phyloP scores from a whole-genome alignment of 106 monocot species.

The Dendrobium catenatum region DNA sequence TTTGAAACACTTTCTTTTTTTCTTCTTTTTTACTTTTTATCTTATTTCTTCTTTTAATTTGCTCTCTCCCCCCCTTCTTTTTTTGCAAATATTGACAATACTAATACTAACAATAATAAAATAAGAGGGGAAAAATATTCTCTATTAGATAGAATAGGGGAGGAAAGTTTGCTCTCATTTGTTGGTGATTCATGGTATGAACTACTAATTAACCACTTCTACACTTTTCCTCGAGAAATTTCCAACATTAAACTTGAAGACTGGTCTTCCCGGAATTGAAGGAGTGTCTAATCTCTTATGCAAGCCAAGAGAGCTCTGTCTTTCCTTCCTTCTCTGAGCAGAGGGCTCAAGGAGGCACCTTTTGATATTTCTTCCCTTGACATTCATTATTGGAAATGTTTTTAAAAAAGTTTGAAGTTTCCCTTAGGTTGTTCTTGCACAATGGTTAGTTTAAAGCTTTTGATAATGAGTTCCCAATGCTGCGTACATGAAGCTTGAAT shows the following conservation, averaged over 20 bases:
- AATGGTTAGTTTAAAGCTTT: too few relatives aligned
- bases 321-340: too few relatives aligned
- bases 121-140: too few relatives aligned
- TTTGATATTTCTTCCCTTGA: conserved; percentile 23
- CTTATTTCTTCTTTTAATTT: too few relatives aligned
- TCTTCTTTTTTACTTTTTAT: too few relatives aligned
- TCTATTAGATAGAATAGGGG: too few relatives aligned
- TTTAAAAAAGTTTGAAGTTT: conserved; percentile 20
- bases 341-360: conserved; percentile 4
- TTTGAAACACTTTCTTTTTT: too few relatives aligned
- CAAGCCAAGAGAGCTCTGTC: conserved; percentile 11
- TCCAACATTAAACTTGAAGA: conserved; percentile 58
- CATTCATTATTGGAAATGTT: conserved; percentile 29
- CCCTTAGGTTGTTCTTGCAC: too few relatives aligned
- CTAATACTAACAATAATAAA: too few relatives aligned
- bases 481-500: too few relatives aligned
- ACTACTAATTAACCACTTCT: conserved; percentile 80
- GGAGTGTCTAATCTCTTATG: conserved; percentile 48
- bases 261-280: conserved; percentile 72
- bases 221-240: conserved; percentile 45
- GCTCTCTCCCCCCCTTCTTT: too few relatives aligned
- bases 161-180: conserved; percentile 19
- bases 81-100: too few relatives aligned
- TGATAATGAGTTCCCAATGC: conserved; percentile 21
- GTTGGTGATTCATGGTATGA: conserved; percentile 63